phyloP scores from a whole-genome alignment of 441 rosid species.

The Erodium moschatum region DNA sequence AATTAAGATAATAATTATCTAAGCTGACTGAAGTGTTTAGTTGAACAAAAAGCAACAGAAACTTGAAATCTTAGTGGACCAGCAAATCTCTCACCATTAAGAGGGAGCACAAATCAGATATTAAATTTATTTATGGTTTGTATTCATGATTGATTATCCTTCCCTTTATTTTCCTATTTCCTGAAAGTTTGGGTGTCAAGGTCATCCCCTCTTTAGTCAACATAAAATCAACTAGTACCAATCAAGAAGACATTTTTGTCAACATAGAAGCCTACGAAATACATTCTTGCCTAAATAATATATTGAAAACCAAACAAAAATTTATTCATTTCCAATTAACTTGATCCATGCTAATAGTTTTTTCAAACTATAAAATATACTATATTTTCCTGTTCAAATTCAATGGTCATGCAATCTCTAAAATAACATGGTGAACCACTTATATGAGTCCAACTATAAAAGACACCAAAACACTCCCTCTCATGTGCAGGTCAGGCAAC shows the following conservation, averaged over 20 bases:
- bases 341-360: not conserved
- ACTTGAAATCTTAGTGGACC: not conserved
- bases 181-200: not conserved
- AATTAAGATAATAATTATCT: slow-evolving; percentile 2
- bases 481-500: no score
- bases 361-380: no score
- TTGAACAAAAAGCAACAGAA: slow-evolving; percentile 4
- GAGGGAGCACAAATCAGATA: not conserved
- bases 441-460: no score
- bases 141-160: not conserved
- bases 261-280: not conserved
- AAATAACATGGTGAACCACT: not conserved
- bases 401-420: not conserved
- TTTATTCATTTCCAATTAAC: not conserved
- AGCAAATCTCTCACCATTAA: not conserved
- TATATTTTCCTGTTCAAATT: no score
- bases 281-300: not conserved
- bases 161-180: not conserved
- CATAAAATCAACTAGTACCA: not conserved
- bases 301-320: not conserved
- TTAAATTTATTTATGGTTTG: not conserved
- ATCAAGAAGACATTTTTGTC: not conserved
- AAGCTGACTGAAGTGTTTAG: slow-evolving; percentile 1
- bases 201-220: not conserved
- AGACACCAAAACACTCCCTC: no score